Evolutionary conservation across 2,329 filamentous ascomycete genomes (phyloP).

Genomic region (Aspergillus novoparasiticus): DNA sequence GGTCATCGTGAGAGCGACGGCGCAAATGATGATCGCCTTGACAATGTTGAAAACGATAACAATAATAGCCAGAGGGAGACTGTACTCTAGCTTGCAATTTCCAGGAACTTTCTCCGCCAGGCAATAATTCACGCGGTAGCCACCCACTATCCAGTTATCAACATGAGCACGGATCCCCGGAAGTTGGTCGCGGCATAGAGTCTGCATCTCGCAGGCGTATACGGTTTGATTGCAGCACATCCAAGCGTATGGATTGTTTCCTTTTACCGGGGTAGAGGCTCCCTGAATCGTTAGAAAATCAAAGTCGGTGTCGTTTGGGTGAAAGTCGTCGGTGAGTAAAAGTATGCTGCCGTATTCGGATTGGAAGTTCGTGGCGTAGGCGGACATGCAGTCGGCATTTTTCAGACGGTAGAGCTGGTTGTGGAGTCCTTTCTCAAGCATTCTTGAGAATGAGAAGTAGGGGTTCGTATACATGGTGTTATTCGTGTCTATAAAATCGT

Average conservation of each 20-base stretch:
- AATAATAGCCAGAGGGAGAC: constrained; percentile 16
- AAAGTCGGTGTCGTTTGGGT: background rate
- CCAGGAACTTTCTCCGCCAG: constrained; percentile 19
- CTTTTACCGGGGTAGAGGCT: background rate
- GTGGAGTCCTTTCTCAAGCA: background rate
- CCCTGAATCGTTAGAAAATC: background rate
- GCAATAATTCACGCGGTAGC: constrained; percentile 10
- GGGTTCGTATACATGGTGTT: background rate
- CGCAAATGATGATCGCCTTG: constrained; percentile 14
- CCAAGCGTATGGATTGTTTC: constrained; percentile 1
- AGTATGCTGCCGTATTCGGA: constrained; percentile 1
- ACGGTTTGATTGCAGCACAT: background rate
- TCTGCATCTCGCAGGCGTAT: background rate
- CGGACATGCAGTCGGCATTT: constrained; percentile 7
- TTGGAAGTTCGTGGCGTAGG: constrained; percentile 4
- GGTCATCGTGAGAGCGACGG: background rate
- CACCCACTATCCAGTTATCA: constrained; percentile 1
- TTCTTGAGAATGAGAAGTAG: background rate
- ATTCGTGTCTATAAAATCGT: background rate
- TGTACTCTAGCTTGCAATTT: constrained; percentile 21
- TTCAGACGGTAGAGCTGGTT: background rate
- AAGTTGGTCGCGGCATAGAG: background rate
- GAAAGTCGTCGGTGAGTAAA: constrained; percentile 3
- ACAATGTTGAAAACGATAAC: constrained; percentile 24
- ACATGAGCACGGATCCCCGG: background rate